These are phyloP conservation scores for Hericium coralloides DNA, from an alignment of 768 basidiomycete species.

Conservation along the genomic window DNA sequence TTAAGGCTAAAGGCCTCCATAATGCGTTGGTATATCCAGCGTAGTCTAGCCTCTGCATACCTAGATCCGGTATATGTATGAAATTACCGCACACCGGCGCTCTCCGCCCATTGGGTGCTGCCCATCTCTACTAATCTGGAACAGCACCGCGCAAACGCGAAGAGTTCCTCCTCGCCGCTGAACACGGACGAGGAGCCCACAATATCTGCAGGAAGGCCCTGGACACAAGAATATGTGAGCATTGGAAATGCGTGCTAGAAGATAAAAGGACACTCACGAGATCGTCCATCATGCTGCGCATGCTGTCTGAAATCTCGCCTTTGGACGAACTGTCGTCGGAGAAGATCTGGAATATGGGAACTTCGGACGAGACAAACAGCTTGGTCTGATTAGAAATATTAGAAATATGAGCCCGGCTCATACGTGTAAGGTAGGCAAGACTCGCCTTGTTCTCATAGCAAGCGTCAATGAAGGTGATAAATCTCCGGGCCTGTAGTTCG, in stretches of 20 bases:
- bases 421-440: background rate
- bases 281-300: conserved; percentile 93
- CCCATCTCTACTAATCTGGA: conserved; percentile 86
- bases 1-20: too few relatives aligned
- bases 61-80: background rate
- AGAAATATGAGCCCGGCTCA: background rate
- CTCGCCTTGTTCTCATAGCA: conserved; percentile 85
- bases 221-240: background rate
- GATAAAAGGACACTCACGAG: conserved; percentile 41
- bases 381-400: conserved; percentile 51
- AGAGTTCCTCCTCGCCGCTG: conserved; percentile 92
- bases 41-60: too few relatives aligned
- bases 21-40: too few relatives aligned
- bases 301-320: conserved; percentile 62
- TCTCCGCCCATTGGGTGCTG: conserved; percentile 75
- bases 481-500: conserved; percentile 71
- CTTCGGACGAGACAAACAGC: conserved; percentile 86
- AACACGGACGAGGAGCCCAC: conserved; percentile 88
- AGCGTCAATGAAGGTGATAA: conserved; percentile 97
- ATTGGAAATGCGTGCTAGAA: conserved; percentile 3
- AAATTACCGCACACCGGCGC: conserved; percentile 20
- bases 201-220: conserved; percentile 72
- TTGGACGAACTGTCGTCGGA: conserved; percentile 50
- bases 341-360: conserved; percentile 86
- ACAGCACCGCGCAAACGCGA: conserved; percentile 93